These are phyloP conservation scores for Termitomyces sp. DNA, from an alignment of 768 basidiomycete genomes.

Conservation along the genomic window DNA sequence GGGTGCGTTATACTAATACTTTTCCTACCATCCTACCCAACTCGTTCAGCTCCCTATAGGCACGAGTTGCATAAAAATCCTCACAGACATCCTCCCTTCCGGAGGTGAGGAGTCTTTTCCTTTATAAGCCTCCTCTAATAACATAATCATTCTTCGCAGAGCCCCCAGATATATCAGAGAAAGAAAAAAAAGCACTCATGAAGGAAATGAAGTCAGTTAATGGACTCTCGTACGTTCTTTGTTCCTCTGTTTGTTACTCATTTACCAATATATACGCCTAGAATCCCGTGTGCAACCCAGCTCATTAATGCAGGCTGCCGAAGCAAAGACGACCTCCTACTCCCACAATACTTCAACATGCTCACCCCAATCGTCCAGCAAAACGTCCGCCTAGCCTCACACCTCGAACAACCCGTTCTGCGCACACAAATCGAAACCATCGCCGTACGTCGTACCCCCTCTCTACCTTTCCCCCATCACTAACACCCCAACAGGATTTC, in stretches of 20 bases:
- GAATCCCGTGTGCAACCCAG: constrained; percentile 27
- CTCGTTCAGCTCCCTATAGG: constrained; percentile 20
- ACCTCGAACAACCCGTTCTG: constrained; percentile 31
- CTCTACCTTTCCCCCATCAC: background rate
- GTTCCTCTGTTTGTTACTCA: too few species aligned
- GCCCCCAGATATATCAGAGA: too few species aligned
- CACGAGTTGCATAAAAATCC: background rate
- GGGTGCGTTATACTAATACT: background rate
- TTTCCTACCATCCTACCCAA: constrained; percentile 9
- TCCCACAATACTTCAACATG: constrained; percentile 33
- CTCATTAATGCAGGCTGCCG: constrained; percentile 50
- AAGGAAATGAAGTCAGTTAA: background rate
- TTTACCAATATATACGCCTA: too few species aligned
- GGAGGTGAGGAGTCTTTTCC: too few species aligned
- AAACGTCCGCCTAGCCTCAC: constrained; percentile 36
- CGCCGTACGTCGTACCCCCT: constrained; percentile 25
- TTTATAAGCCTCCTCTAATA: too few species aligned
- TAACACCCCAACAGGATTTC: constrained; percentile 36
- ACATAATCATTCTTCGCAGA: too few species aligned
- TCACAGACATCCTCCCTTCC: background rate
- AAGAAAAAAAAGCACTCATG: background rate
- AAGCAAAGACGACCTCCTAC: constrained; percentile 36
- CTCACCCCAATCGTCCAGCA: constrained; percentile 35
- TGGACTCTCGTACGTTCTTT: background rate
- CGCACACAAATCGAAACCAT: constrained; percentile 41